Evolutionary conservation across 2,329 filamentous ascomycete genomes (phyloP), one percentile per base, ranked within the genome.

Genomic region (Thelonectria discophora): DNA sequence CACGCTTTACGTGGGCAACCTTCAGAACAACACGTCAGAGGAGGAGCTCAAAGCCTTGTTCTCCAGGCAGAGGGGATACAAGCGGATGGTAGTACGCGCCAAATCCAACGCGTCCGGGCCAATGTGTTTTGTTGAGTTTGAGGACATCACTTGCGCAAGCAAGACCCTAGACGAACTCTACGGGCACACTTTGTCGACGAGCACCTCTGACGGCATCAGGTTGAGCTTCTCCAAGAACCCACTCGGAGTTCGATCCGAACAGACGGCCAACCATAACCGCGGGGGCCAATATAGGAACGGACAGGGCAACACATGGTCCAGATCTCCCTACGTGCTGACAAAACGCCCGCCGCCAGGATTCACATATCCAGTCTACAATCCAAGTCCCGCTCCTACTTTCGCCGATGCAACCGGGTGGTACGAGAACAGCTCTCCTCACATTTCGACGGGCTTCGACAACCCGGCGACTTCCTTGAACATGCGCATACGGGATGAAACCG

Each of bases 121-220:
- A 2, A 98, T 98, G 94, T 98, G 95, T 75, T 98, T 98, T 76
- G 95, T 99, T 39, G 95, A 99, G 77, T 99, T 98, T 70, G 94
- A 98, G 72, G 94, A 97, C 71, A 85, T 97, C 11, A 91, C 92
- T 1, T 94, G 93, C 72, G 94, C 95, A 1, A 97, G 94, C 43
- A 97, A 95, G 77, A 90, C 94, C 1, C 84, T 98, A 3, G 88
- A 94, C 66, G 93, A 97, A 58, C 84, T 98, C 1, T 97, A 98
- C 72, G 95, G 95, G 0, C 88, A 90, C 51, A 88, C 87, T 50
- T 84, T 98, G 32, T 93, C 94, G 74, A 97, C 97, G 78, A 97
- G 93, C 72, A 86, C 93, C 73, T 97, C 97, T 75, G 94, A 94
- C 7, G 95, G 95, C 34, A 97, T 99, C 71, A 90, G 95, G 21